These are phyloP conservation scores for Daedaleopsis sinensis DNA, from an alignment of 768 basidiomycete species.

Conservation along the genomic window DNA sequence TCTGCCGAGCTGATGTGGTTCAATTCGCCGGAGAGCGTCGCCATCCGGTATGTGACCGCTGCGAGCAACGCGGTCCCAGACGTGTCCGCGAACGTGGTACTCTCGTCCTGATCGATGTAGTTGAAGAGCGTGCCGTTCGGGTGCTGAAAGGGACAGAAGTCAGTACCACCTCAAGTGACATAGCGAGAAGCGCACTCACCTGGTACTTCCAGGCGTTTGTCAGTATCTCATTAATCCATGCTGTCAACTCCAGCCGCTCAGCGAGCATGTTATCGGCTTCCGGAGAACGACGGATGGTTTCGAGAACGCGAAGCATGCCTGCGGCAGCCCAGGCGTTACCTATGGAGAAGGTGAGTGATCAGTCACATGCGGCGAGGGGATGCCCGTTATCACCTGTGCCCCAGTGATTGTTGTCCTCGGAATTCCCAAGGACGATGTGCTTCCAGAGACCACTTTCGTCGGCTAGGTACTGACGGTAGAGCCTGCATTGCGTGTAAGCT, in stretches of 20 bases:
- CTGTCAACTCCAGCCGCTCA: constrained; percentile 47
- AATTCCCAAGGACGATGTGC: constrained; percentile 53
- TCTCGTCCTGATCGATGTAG: constrained; percentile 46
- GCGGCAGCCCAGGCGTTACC: constrained; percentile 77
- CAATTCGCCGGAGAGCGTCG: constrained; percentile 41
- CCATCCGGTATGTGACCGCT: constrained; percentile 57
- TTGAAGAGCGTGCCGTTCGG: constrained; percentile 53
- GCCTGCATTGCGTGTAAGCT: constrained; percentile 58
- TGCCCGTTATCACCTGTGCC: constrained; percentile 46
- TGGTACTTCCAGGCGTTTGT: constrained; percentile 46
- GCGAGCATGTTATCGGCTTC: constrained; percentile 38
- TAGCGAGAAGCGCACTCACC: constrained; percentile 31
- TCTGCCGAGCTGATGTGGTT: constrained; percentile 44
- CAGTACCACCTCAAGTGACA: neutral
- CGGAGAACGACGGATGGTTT: constrained; percentile 52
- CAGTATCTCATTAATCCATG: constrained; percentile 60
- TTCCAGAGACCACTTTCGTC: constrained; percentile 56
- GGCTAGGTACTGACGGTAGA: constrained; percentile 58
- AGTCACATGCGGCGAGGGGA: neutral
- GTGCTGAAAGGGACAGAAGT: constrained; percentile 32
- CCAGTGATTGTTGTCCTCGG: constrained; percentile 56
- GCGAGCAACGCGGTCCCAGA: constrained; percentile 61
- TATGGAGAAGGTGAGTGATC: neutral
- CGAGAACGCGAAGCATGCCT: constrained; percentile 63
- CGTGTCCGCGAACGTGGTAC: constrained; percentile 53